A percentile compares a stretch with the other conserved stretches of the same genome.
phyloP scores from a whole-genome alignment of 1,139 yeast genomes.

The Waltiozyma sp. region DNA sequence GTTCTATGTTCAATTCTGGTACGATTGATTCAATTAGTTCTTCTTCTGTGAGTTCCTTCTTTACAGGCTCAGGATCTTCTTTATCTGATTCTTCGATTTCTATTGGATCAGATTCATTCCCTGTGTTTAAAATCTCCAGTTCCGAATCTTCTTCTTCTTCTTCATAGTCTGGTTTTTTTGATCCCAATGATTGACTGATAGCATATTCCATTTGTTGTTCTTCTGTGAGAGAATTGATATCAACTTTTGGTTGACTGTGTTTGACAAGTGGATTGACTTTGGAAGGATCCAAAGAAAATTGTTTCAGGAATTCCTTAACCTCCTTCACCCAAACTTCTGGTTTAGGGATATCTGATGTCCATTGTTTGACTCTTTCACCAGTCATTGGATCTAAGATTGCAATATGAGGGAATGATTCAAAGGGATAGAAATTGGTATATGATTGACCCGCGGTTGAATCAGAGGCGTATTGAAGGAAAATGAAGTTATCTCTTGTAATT shows the following conservation, averaged over 20 bases:
- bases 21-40: constrained; percentile 23
- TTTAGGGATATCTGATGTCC: constrained; percentile 59
- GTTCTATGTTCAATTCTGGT: constrained; percentile 48
- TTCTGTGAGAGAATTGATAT: constrained; percentile 58
- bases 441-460: constrained; percentile 66
- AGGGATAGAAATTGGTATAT: constrained; percentile 63
- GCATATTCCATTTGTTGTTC: constrained; percentile 82
- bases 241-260: constrained; percentile 37
- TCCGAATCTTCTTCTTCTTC: constrained; percentile 15
- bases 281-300: constrained; percentile 54
- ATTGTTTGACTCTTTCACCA: constrained; percentile 72
- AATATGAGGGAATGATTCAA: constrained; percentile 69
- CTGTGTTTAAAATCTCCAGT: constrained; percentile 7
- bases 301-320: constrained; percentile 45
- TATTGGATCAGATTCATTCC: constrained; percentile 12
- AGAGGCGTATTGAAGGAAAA: constrained; percentile 71
- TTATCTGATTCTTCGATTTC: constrained; percentile 12
- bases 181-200: constrained; percentile 49
- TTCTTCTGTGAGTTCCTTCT: constrained; percentile 12
- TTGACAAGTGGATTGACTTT: constrained; percentile 59
- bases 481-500: constrained; percentile 52
- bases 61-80: constrained; percentile 5
- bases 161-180: constrained; percentile 9
- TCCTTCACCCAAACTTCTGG: constrained; percentile 45
- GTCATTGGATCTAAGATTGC: constrained; percentile 92